Conservation (phyloP, 495 filamentous ascomycete genomes). For the Penicillium macrosclerotiorum region DNA sequence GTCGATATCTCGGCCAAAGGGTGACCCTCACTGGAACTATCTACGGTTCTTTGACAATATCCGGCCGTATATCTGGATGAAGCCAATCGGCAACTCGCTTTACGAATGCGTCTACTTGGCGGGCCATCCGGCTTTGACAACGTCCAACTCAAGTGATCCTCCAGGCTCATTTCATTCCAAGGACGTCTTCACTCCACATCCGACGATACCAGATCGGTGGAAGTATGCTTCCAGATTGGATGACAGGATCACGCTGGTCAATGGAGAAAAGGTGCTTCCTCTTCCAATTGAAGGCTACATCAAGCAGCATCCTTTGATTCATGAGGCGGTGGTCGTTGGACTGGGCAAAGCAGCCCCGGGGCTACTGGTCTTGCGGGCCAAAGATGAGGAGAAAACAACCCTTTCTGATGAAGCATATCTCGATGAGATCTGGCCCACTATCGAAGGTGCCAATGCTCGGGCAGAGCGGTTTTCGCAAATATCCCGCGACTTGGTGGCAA, state of each 20-base stretch:
- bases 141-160: conserved; percentile 53
- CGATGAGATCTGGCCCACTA: conserved; percentile 44
- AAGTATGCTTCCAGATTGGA: conserved; percentile 64
- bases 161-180: conserved; percentile 53
- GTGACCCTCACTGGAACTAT: conserved; percentile 55
- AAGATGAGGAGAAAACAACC: conserved; percentile 21
- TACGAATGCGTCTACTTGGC: conserved; percentile 54
- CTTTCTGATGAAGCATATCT: conserved; percentile 42
- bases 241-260: conserved; percentile 61
- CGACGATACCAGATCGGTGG: conserved; percentile 57
- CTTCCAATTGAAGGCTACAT: conserved; percentile 58
- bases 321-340: conserved; percentile 61
- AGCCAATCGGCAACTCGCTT: conserved; percentile 40
- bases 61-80: conserved; percentile 47
- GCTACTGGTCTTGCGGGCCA: conserved; percentile 49
- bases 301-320: conserved; percentile 46
- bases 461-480: conserved; percentile 56
- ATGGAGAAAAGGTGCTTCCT: conserved; percentile 71
- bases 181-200: conserved; percentile 64
- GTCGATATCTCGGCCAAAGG: conserved; percentile 45
- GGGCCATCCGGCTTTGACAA: conserved; percentile 49
- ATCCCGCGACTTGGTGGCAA: conserved; percentile 52
- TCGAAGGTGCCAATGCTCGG: conserved; percentile 48
- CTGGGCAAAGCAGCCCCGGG: conserved; percentile 49
- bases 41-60: conserved; percentile 48